Conservation (phyloP, 1,284 basidiomycete genomes). For the Gomphus bonarii region DNA sequence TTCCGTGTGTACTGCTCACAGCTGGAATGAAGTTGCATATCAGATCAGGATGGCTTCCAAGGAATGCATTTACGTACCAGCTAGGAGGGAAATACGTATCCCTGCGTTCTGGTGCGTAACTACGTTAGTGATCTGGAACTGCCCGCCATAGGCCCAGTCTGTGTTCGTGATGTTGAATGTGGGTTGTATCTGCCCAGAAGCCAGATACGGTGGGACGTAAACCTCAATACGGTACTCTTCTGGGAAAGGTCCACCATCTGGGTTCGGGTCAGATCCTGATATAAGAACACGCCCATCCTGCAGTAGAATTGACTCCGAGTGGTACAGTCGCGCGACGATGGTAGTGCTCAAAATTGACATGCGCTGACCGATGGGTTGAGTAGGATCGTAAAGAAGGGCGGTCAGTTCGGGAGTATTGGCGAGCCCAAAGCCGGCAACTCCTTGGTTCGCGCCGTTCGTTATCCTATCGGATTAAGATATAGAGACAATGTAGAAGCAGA, state of each 20-base stretch:
- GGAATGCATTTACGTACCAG: constrained; percentile 29
- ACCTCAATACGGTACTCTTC: constrained; percentile 13
- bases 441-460: constrained; percentile 56
- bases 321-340: constrained; percentile 15
- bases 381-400: constrained; percentile 62
- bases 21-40: constrained; percentile 27
- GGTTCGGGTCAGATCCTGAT: constrained; percentile 12
- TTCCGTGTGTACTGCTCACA: constrained; percentile 70
- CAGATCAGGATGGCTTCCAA: background rate
- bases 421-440: constrained; percentile 65
- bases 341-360: constrained; percentile 29
- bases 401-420: constrained; percentile 51
- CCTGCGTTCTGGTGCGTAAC: constrained; percentile 41
- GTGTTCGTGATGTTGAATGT: constrained; percentile 42
- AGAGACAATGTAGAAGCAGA: background rate
- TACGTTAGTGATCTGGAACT: constrained; percentile 39
- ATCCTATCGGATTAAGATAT: constrained; percentile 24
- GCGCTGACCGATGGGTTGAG: constrained; percentile 45
- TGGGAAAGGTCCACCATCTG: constrained; percentile 11
- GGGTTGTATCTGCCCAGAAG: constrained; percentile 31
- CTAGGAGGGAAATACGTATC: constrained; percentile 55
- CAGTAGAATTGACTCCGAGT: constrained; percentile 15
- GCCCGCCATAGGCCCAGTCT: constrained; percentile 50
- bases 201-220: constrained; percentile 13
- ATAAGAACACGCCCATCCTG: constrained; percentile 14